Evolutionary conservation across 805 yeast genomes (phyloP).

Genomic region (Myxozyma neglecta): DNA sequence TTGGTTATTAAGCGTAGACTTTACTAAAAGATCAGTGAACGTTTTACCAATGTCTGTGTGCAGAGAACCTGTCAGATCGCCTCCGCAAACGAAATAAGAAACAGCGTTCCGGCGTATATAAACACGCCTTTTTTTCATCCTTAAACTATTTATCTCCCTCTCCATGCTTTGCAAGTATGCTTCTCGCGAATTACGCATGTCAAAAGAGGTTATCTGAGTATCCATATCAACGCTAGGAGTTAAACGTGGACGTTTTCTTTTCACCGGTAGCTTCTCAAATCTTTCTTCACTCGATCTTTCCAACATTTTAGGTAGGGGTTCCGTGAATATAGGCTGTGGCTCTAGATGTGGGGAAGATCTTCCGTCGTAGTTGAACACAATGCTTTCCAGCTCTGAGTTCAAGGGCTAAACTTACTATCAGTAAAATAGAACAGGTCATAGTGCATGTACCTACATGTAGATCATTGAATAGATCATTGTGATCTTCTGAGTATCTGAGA

Average conservation of each 20-base stretch:
- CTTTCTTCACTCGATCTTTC: background rate
- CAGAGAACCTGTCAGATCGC: background rate
- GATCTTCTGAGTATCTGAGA: background rate
- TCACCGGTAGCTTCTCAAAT: background rate
- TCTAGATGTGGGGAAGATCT: background rate
- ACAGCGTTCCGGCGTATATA: background rate
- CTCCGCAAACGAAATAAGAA: slow-evolving; percentile 10
- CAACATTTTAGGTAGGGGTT: background rate
- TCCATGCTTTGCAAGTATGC: slow-evolving; percentile 11
- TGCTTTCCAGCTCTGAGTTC: background rate
- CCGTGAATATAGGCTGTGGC: background rate
- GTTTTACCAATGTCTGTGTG: background rate
- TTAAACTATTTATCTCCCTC: background rate
- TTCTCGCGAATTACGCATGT: slow-evolving; percentile 8
- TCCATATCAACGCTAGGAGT: background rate
- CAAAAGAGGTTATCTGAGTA: slow-evolving; percentile 6
- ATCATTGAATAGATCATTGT: background rate
- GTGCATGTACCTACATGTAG: background rate
- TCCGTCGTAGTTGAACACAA: slow-evolving; percentile 3
- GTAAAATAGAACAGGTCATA: background rate
- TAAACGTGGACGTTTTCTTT: background rate
- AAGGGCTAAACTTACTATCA: background rate
- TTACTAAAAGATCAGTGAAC: background rate
- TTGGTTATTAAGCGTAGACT: background rate
- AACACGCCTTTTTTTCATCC: background rate